Evolutionary conservation across 441 rosid genomes (phyloP), one percentile per base, ranked within the genome.

Genomic region (Syzygium malaccense): DNA sequence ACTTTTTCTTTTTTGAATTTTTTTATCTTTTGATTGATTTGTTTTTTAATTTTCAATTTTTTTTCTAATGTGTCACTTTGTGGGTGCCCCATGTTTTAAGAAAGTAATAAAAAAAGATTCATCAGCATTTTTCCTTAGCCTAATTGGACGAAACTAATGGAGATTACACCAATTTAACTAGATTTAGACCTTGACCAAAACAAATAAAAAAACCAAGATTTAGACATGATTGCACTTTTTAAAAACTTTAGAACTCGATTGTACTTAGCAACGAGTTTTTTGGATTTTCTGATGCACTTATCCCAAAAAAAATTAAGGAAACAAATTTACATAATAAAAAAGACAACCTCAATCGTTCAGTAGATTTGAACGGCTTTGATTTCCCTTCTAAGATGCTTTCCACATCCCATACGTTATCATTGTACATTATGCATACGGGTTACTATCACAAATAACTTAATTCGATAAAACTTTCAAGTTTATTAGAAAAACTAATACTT

Each of bases 1-100:
- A 4, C 0, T 58, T 58, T 58, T 26, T 58, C 1, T 11, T 26
- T 58, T 26, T 28, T 3, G 0, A 1, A 4, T 58, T 5, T 58
- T 26, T 0, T 25, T 14, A 58, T 60, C 0, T 28, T 28, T 60
- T 28, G 8, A 58, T 60, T 5, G 48, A 6, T 45, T 13, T 58
- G 6, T 26, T 58, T 12, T 2, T 26, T 2, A 26, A 60, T 60
- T 60, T 5, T 60, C 8, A 28, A 28, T 3, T 28, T 60, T 28
- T 17, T 60, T 60, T 28, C 9, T 13, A 60, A 60, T 14, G 66
- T 60, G 8, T 32, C 15, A 3, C 7, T 60, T 60, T 60, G 32
- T 60, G 18, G 66, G 4, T 60, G 2, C 2, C 66, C 66, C 8
- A 6, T 60, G 66, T 28, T 17, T 60, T 60, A 60, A 60, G 66